These are phyloP conservation scores for Kurtzmaniella cleridarum DNA, from an alignment of 805 yeast species.

Conservation along the genomic window DNA sequence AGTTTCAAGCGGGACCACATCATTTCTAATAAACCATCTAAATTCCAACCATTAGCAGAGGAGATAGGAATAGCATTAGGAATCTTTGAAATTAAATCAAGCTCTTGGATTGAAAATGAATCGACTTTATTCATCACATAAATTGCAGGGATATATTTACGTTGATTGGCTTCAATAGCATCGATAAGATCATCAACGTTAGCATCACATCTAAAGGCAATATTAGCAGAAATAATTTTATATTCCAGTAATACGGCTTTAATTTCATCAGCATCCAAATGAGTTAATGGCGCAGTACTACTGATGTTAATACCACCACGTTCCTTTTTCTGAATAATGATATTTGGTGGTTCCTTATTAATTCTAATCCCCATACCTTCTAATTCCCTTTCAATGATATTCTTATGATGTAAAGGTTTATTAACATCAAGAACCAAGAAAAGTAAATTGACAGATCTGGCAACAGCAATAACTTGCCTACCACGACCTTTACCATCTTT, in stretches of 20 bases:
- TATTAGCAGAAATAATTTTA: conserved; percentile 91
- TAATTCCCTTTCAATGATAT: conserved; percentile 87
- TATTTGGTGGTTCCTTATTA: conserved; percentile 90
- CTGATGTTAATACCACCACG: conserved; percentile 94
- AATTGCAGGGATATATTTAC: conserved; percentile 93
- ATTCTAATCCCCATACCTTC: conserved; percentile 97
- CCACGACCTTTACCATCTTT: conserved; percentile 91
- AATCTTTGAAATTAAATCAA: conserved; percentile 82
- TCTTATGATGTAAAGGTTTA: conserved; percentile 92
- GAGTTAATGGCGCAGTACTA: conserved; percentile 87
- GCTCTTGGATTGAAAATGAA: conserved; percentile 88
- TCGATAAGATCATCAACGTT: conserved; percentile 96
- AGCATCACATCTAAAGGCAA: conserved; percentile 95
- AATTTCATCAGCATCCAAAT: conserved; percentile 86
- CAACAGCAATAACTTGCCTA: conserved; percentile 96
- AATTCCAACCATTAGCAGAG: conserved; percentile 93
- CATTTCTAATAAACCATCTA: conserved; percentile 86
- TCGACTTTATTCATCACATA: conserved; percentile 95
- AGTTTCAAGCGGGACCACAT: conserved; percentile 93
- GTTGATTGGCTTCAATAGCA: conserved; percentile 80
- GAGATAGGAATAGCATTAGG: conserved; percentile 98
- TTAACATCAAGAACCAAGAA: conserved; percentile 94
- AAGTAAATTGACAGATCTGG: conserved; percentile 91
- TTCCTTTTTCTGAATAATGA: conserved; percentile 85
- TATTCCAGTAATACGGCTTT: conserved; percentile 96